These are phyloP conservation scores for Serendipita sp. DNA, from an alignment of 768 basidiomycete species.

Conservation along the genomic window DNA sequence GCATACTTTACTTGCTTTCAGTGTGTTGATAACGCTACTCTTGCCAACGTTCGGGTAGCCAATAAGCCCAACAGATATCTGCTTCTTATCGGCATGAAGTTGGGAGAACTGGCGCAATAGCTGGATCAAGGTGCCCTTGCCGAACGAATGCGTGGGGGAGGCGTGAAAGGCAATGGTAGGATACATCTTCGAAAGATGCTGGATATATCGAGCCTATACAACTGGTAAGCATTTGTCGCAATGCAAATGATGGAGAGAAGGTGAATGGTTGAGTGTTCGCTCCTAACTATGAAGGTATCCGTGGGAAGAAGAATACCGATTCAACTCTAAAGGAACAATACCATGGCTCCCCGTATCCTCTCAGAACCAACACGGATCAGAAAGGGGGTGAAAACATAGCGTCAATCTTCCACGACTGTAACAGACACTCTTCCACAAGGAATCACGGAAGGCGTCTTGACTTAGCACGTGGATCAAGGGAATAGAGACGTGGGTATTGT, in stretches of 20 bases:
- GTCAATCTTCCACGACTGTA: conserved; percentile 36
- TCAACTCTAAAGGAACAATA: conserved; percentile 28
- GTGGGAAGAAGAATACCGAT: conserved; percentile 14
- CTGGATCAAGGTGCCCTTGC: conserved; percentile 96
- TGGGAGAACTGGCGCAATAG: conserved; percentile 92
- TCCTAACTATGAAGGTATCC: conserved; percentile 28
- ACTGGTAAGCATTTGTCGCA: neutral
- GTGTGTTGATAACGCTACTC: conserved; percentile 92
- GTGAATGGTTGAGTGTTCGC: conserved; percentile 22
- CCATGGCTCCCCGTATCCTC: conserved; percentile 20
- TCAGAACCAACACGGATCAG: conserved; percentile 21
- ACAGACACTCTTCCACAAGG: conserved; percentile 21
- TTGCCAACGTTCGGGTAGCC: conserved; percentile 99
- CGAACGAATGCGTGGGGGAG: conserved; percentile 97
- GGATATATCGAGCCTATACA: conserved; percentile 78
- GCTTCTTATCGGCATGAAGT: conserved; percentile 96
- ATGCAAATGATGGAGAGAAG: neutral
- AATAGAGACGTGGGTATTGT: neutral
- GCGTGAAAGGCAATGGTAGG: conserved; percentile 98
- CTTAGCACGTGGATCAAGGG: conserved; percentile 26
- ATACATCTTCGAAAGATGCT: conserved; percentile 85
- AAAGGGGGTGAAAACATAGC: conserved; percentile 14
- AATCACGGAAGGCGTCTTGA: conserved; percentile 21
- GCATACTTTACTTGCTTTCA: conserved; percentile 97
- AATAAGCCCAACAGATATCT: conserved; percentile 95